Evolutionary conservation across 176 grass and related monocot genomes (phyloP), one percentile per base, ranked within the genome.

Genomic region (Avena atlantica): DNA sequence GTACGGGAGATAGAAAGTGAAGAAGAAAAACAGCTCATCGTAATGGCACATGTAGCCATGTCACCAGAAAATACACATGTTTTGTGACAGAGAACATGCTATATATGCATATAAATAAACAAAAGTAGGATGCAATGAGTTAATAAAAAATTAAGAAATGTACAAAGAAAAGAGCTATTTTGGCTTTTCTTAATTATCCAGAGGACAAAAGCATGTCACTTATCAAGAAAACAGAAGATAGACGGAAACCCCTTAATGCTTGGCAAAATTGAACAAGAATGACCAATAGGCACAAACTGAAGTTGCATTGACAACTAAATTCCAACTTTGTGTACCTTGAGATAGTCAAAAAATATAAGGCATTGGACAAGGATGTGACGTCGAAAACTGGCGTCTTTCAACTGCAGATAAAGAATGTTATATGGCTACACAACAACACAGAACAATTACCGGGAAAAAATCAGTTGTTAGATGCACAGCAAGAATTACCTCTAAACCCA

Each of bases 331-430:
- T 76, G 6, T 76, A 92, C 93, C 97, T 96, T 98, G 63, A 98
- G 90, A 81, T 94, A 96, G 83, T 98, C 92, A 76, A 98, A 96
- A 87, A 98, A 91, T 87, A 98, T 98, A 69, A 98, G 97, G 74
- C 97, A 98, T 36, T 96, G 97, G 62, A 98, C 90, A 90, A 98
- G 94, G 76, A 98, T 96, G 87, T 98, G 92, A 20, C 94, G 97
- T 81, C 97, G 93, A 85, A 98, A 98, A 93, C 92, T 96, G 61
- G 94, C 90, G 85, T 98, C 97, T 79, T 98, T 98, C 81, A 98
- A 88, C 97, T 95, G 92, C 58, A 86, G 78, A 86, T 13, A 88
- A 72, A 84, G 8, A 77, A 49, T 29, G 42, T 78, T 60, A 86
- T 59, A 85, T 21, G 51, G 59, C 56, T 65, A 84, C 59, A 89